These are phyloP conservation scores for Russula earlei DNA, from an alignment of 768 basidiomycete genomes.

Conservation along the genomic window DNA sequence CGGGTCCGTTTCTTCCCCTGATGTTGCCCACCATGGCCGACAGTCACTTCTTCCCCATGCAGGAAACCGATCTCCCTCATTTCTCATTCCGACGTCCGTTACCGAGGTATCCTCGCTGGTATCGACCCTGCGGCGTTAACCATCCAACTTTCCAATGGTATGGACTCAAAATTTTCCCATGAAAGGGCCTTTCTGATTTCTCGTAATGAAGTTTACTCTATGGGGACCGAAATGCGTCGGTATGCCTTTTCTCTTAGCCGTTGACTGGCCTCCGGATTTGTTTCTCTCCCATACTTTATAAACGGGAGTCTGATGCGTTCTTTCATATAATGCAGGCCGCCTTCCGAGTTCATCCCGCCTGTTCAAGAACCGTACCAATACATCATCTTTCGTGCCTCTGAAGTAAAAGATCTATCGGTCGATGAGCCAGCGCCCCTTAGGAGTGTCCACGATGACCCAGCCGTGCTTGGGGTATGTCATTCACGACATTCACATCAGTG, in stretches of 20 bases:
- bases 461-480: conserved; percentile 63
- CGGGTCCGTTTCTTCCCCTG: conserved; percentile 5
- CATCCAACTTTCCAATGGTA: conserved; percentile 82
- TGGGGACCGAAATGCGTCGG: conserved; percentile 83
- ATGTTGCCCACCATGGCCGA: not conserved
- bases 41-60: conserved; percentile 1
- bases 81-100: conserved; percentile 86
- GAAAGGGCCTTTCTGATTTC: not conserved
- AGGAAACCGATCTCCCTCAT: conserved; percentile 86
- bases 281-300: not conserved
- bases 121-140: conserved; percentile 82
- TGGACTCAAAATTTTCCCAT: conserved; percentile 16
- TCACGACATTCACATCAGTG: not conserved
- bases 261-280: conserved; percentile 23
- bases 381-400: conserved; percentile 85
- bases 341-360: conserved; percentile 72
- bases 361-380: conserved; percentile 79
- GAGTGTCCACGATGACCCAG: conserved; percentile 76
- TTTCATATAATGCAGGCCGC: conserved; percentile 40
- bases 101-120: conserved; percentile 78
- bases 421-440: conserved; percentile 51
- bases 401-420: conserved; percentile 83
- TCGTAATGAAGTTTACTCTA: conserved; percentile 52
- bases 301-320: conserved; percentile 20
- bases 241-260: conserved; percentile 29